Conservation (phyloP, 805 yeast genomes). For the Metschnikowia arizonensis region DNA sequence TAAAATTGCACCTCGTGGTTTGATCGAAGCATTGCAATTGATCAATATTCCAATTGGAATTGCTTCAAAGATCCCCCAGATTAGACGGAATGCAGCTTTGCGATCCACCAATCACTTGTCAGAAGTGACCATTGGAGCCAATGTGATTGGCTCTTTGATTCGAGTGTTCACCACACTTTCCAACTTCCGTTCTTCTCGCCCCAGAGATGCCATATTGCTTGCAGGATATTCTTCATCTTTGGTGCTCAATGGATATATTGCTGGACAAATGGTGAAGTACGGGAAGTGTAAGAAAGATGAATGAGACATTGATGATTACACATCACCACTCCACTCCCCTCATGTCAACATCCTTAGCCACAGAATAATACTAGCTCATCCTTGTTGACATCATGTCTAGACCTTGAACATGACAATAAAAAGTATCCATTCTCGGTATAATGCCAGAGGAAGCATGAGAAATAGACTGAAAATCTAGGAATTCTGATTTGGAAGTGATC, state of each 20-base stretch:
- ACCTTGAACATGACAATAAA: too few relatives aligned
- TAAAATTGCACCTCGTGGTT: slow-evolving; percentile 28
- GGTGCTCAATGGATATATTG: slow-evolving; percentile 31
- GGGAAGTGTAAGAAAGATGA: slow-evolving; percentile 11
- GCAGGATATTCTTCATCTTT: slow-evolving; percentile 37
- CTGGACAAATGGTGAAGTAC: slow-evolving; percentile 29
- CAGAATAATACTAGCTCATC: too few relatives aligned
- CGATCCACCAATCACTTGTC: slow-evolving; percentile 37
- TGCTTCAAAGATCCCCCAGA: slow-evolving; percentile 39
- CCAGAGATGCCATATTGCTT: slow-evolving; percentile 32
- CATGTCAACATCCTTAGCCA: too few relatives aligned
- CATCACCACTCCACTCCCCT: too few relatives aligned
- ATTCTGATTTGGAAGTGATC: too few relatives aligned
- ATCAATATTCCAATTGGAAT: slow-evolving; percentile 37
- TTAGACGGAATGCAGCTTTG: slow-evolving; percentile 30
- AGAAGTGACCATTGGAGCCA: slow-evolving; percentile 38
- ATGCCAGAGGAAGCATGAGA: too few relatives aligned
- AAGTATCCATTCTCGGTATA: too few relatives aligned
- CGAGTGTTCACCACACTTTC: slow-evolving; percentile 40
- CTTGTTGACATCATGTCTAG: too few relatives aligned
- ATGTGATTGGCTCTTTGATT: slow-evolving; percentile 35
- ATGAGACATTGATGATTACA: too few relatives aligned
- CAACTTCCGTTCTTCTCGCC: slow-evolving; percentile 23
- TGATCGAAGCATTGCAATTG: slow-evolving; percentile 31
- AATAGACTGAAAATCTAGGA: too few relatives aligned